Evolutionary conservation across 1,284 basidiomycete species (phyloP).

Genomic region (Ustilago hordei): DNA sequence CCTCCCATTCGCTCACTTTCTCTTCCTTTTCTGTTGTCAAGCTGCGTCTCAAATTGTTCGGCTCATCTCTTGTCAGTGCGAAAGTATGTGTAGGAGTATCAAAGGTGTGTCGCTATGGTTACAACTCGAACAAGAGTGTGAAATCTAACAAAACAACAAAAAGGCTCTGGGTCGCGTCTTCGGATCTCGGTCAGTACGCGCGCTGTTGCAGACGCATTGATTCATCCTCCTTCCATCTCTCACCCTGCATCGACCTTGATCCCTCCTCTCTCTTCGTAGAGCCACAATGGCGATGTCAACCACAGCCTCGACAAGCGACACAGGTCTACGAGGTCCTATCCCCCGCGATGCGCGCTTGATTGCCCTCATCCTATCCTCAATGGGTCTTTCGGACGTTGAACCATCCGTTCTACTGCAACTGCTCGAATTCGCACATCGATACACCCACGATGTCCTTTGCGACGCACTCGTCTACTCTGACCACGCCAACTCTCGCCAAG

Average conservation of each 20-base stretch:
- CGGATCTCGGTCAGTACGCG: neutral
- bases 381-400: constrained; percentile 93
- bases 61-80: too few species aligned
- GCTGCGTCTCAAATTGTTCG: too few species aligned
- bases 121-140: neutral
- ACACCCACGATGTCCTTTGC: constrained; percentile 89
- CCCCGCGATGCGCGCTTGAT: constrained; percentile 92
- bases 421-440: constrained; percentile 93
- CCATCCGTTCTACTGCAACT: constrained; percentile 93
- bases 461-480: constrained; percentile 93
- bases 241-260: neutral
- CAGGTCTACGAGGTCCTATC: constrained; percentile 48
- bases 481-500: constrained; percentile 75
- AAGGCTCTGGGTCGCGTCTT: neutral
- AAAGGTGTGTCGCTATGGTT: neutral
- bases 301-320: constrained; percentile 3
- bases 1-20: neutral
- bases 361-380: constrained; percentile 89
- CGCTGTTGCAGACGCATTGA: neutral
- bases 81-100: too few species aligned
- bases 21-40: too few species aligned
- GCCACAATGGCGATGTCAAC: constrained; percentile 1
- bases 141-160: neutral
- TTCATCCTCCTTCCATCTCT: neutral
- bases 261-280: neutral